phyloP scores from a whole-genome alignment of 139 green algal species.

The Dunaliella sp. region DNA sequence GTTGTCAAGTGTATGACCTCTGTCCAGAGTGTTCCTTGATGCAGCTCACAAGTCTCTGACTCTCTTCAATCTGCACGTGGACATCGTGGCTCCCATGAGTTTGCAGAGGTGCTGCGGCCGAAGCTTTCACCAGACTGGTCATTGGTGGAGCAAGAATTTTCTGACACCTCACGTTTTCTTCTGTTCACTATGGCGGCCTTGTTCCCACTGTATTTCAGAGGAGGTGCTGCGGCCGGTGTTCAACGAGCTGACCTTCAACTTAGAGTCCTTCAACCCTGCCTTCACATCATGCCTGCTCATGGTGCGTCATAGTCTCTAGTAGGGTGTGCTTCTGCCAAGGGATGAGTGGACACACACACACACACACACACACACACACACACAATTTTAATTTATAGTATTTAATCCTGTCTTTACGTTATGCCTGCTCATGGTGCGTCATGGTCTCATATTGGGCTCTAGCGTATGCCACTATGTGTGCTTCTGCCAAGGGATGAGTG shows the following conservation, averaged over 20 bases:
- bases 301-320: constrained; percentile 43
- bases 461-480: background rate
- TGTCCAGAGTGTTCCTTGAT: too few species aligned
- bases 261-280: constrained; percentile 94
- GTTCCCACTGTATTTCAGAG: too few species aligned
- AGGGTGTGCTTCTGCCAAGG: background rate
- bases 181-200: too few species aligned
- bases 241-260: constrained; percentile 87
- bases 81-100: too few species aligned
- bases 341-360: background rate
- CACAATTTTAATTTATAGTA: constrained; percentile 88
- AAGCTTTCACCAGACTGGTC: too few species aligned
- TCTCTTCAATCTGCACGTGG: too few species aligned
- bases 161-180: too few species aligned
- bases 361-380: background rate
- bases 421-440: constrained; percentile 74
- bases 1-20: too few species aligned
- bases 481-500: background rate
- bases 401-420: constrained; percentile 93
- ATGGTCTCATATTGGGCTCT: background rate
- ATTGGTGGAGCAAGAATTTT: too few species aligned
- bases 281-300: constrained; percentile 86
- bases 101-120: too few species aligned
- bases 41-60: too few species aligned
- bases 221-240: constrained; percentile 77